phyloP scores from a whole-genome alignment of 306 rosid species.

The Rosa multiflora region DNA sequence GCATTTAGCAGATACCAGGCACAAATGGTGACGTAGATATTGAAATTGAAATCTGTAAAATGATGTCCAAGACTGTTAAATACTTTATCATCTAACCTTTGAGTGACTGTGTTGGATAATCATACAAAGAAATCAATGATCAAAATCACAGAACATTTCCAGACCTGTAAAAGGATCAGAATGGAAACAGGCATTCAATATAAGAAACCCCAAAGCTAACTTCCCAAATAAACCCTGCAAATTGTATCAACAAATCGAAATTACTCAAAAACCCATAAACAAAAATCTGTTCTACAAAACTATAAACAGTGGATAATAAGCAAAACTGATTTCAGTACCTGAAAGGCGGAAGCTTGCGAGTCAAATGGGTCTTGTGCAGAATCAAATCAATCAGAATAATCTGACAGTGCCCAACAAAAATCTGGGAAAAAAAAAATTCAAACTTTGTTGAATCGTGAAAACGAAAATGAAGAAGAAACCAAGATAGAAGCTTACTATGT shows the following conservation, averaged over 20 bases:
- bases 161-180: too few relatives aligned
- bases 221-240: too few relatives aligned
- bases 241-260: neutral
- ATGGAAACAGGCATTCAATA: too few relatives aligned
- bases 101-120: constrained; percentile 28
- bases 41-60: too few relatives aligned
- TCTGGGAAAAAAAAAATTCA: neutral
- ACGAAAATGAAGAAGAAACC: neutral
- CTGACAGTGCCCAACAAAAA: too few relatives aligned
- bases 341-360: neutral
- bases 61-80: neutral
- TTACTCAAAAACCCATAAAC: constrained; percentile 14
- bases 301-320: neutral
- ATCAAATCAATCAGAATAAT: neutral
- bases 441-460: neutral
- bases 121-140: too few relatives aligned
- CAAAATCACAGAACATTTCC: too few relatives aligned
- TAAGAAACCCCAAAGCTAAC: constrained; percentile 46
- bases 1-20: too few relatives aligned
- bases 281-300: neutral
- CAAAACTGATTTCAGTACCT: constrained; percentile 17
- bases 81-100: constrained; percentile 47
- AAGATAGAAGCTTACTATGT: constrained; percentile 35
- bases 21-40: too few relatives aligned
- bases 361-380: constrained; percentile 44